Evolutionary conservation across 2,329 filamentous ascomycete species (phyloP), one percentile per base, ranked within the genome.

Genomic region (Pseudogymnoascus sp.): DNA sequence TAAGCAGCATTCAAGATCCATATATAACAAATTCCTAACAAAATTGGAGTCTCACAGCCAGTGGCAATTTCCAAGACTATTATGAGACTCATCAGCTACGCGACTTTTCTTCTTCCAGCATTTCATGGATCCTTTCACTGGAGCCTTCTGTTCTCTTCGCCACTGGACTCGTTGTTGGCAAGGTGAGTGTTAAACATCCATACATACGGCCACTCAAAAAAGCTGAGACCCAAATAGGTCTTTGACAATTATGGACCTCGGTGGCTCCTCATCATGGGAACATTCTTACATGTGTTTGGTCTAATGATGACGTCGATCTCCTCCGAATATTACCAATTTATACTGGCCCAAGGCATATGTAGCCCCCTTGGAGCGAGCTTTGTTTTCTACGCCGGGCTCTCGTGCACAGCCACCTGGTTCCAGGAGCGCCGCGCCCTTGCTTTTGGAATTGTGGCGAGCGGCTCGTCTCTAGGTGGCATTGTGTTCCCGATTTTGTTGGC

Each of bases 101-200:
- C 5, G 44, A 73, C 2, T 80, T 81, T 64, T 79, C 80, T 0
- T 65, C 80, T 2, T 81, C 79, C 31, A 78, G 78, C 0, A 76
- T 86, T 24, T 74, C 82, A n/a, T 86, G 83, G 83, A 84, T 85
- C 37, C 77, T 80, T 0, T 81, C 82, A 0, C 68, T 84, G 0
- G 77, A 84, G 62, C 72, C 79, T 17, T 81, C 26, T 31, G 44
- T 50, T 4, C 44, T 50, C 44, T 31, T 50, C 24, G 44, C 44
- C 8, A 15, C 44, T 17, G 44, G 44, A 2, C 26, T 50, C 44
- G 44, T 31, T 2, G 26, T 50, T 50, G 44, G 44, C 26, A 50
- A 50, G 26, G 44, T 50, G 26, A 50, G 26, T 31, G 44, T 11
- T 31, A 4, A 8, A n/a, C 8, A 31, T 31, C 26, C 26, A 2